Conservation (phyloP, 306 rosid species). For the Cucurbita pepo region DNA sequence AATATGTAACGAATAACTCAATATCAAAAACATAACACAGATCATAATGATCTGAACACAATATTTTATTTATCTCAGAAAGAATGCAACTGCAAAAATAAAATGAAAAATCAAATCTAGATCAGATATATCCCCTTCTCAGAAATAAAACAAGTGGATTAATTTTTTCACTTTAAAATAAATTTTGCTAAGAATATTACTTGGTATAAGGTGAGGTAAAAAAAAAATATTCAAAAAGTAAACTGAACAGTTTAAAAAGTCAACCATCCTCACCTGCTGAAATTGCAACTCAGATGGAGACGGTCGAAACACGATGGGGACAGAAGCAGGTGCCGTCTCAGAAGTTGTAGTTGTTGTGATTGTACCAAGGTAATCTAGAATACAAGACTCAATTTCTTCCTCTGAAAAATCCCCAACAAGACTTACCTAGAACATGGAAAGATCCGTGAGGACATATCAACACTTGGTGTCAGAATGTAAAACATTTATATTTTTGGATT, state of each 20-base stretch:
- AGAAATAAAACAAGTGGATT: background rate
- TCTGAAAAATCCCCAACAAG: conserved; percentile 83
- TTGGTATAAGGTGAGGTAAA: background rate
- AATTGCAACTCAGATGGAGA: conserved; percentile 62
- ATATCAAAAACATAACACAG: background rate
- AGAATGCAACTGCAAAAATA: background rate
- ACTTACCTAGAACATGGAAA: conserved; percentile 44
- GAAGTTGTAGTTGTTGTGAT: conserved; percentile 34
- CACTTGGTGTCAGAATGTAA: background rate
- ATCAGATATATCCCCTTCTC: background rate
- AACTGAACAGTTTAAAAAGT: background rate
- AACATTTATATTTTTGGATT: background rate
- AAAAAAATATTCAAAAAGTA: background rate
- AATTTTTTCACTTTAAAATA: background rate
- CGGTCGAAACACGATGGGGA: conserved; percentile 54
- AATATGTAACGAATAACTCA: conserved; percentile 1
- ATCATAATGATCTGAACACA: background rate
- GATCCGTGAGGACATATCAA: background rate
- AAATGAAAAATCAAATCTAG: background rate
- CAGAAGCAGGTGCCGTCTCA: conserved; percentile 18
- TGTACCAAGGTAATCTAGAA: conserved; percentile 94
- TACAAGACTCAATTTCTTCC: conserved; percentile 81
- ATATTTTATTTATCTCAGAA: background rate
- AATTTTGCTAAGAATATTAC: background rate
- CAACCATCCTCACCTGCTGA: conserved; percentile 60